Conservation (phyloP, 2,329 filamentous ascomycete genomes). For the Nemania sp. region DNA sequence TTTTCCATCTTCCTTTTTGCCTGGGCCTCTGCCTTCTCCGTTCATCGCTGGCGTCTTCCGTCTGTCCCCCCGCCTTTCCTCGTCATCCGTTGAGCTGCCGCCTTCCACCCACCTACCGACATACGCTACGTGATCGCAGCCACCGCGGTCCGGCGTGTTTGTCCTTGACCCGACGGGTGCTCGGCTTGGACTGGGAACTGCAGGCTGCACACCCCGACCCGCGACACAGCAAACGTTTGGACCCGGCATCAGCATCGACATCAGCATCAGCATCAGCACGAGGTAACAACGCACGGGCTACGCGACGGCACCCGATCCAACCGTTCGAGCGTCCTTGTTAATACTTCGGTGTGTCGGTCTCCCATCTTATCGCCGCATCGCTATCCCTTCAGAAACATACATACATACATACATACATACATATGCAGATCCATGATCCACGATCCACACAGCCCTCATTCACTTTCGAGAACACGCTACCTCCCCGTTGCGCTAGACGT, state of each 20-base stretch:
- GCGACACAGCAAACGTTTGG: not conserved
- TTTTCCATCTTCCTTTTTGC: not conserved
- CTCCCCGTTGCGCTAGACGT: not conserved
- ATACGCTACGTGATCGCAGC: conserved; percentile 2
- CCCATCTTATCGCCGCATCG: not conserved
- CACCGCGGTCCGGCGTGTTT: conserved; percentile 3
- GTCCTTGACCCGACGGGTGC: conserved; percentile 9
- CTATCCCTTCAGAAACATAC: not conserved
- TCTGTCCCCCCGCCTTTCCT: not conserved
- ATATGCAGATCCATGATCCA: not conserved
- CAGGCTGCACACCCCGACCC: not conserved
- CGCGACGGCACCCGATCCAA: not conserved
- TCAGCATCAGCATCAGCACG: not conserved
- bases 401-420: not conserved
- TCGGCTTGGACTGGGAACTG: not conserved
- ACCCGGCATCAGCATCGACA: not conserved
- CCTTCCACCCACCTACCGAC: not conserved
- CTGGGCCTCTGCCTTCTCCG: not conserved
- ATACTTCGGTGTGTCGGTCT: conserved; percentile 5
- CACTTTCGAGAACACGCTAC: conserved; percentile 5
- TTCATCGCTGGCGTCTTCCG: conserved; percentile 7
- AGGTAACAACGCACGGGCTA: not conserved
- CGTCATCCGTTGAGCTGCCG: not conserved
- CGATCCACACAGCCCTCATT: not conserved
- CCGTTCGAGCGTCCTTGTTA: conserved; percentile 14